Base-by-base conservation (phyloP, 2,329 filamentous ascomycete genomes). In the Aspergillus ruber region DNA sequence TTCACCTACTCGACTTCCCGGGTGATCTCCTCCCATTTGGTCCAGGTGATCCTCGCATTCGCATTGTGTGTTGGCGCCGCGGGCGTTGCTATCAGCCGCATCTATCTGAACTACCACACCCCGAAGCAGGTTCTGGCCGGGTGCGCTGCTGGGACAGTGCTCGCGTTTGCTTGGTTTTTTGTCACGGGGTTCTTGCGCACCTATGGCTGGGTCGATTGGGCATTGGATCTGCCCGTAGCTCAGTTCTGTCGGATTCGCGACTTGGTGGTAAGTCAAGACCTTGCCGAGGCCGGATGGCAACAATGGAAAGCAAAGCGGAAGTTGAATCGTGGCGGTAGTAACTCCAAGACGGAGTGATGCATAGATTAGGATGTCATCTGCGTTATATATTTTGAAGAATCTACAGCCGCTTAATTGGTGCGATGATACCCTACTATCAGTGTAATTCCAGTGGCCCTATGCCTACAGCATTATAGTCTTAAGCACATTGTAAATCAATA, bases 41-140 rank as follows among this genome's bases (percentile, higher is more conserved):
- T 90, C 63, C 80, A 90, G 45, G 60, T 78, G 18, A 65, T 75
- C 2, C 62, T 86, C 2, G 77, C 79, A 38, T 64, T 81, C 3
- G 75, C 80, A 2, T 83, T 81, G 32, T 72, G 85, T 39, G 70
- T 70, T 2, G 75, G 82, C 47, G 87, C 88, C 0, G 79, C 71
- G 1, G 73, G 79, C 7, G 89, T 96, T 5, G 87, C 90, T 17
- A 82, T 80, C 68, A 95, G 90, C 61, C 79, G 93, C 46, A 80
- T 95, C 40, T 98, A 98, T 64, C 74, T 98, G 52, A 89, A 84
- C 66, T 98, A 98, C 65, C 93, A 98, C 70, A 96, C 91, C 0
- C 77, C 81, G 33, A 84, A 78, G 61, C 93, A 98, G 73, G 93
- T 98, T 8, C 60, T 89, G n/a, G 87, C 85, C 1, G 93, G 93